Evolutionary conservation across 192 early-diverging fungal genomes (phyloP), one percentile per base, ranked within the genome.

Genomic region (Backusella circina): DNA sequence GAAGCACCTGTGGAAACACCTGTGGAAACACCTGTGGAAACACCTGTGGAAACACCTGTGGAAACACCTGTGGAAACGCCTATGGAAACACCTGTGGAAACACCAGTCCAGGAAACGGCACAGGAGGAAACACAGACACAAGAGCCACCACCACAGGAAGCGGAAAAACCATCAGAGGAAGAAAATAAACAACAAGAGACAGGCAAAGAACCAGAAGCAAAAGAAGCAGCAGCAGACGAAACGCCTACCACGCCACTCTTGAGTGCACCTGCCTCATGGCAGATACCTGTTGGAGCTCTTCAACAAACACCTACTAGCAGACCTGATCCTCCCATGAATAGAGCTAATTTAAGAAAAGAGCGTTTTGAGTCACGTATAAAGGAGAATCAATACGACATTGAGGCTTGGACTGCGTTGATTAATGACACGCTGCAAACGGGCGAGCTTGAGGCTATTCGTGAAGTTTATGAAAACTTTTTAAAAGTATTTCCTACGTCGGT

Each of bases 401-500:
- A 91, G 9, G 88, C 91, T 31, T 95, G 94, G 93, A 67, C 80
- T 30, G 80, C 79, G 1, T 73, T 95, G 30, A 80, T 96, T 51
- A 76, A 75, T 12, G 93, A 93, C 50, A 84, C 88, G 30, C 85
- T 89, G 37, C 72, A 82, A 36, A 80, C 79, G n/a, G 87, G 84
- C 33, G 88, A 94, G 66, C 70, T 86, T 26, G 75, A 81, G 36
- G 78, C 84, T 15, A 85, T 92, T 2, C 80, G 92, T 41, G 88
- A 91, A 28, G 82, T 87, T 0, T 97, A 88, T 83, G 90, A 90
- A 64, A 82, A 84, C 6, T 89, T 95, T 30, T 70, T 95, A 33
- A 86, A 89, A 73, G 87, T 91, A 66, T 98, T 91, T 77, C 96
- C 96, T 32, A 90, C 91, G 33, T 88, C 92, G 77, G 94, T 96